phyloP scores from a whole-genome alignment of 1,284 basidiomycete genomes.

The Melampsora larici-populina region DNA sequence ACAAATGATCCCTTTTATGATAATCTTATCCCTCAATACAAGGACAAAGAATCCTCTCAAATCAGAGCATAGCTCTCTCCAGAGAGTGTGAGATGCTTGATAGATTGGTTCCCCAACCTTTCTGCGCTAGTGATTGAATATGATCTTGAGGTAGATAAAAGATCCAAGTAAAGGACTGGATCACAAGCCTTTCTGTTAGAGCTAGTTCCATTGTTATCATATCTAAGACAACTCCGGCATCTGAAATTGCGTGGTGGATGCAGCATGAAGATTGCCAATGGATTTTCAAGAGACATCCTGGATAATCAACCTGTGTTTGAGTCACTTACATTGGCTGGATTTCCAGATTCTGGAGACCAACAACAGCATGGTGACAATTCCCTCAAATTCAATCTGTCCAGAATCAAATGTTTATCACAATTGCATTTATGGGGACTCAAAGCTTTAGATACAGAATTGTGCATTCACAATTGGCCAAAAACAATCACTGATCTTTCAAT shows the following conservation, averaged over 20 bases:
- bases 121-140: too few species aligned
- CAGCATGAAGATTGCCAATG: too few species aligned
- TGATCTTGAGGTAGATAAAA: too few species aligned
- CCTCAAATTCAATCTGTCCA: background rate
- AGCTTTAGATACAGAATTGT: background rate
- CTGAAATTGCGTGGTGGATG: background rate
- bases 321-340: background rate
- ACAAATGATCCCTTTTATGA: too few species aligned
- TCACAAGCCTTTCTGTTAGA: background rate
- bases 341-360: background rate
- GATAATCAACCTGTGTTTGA: background rate
- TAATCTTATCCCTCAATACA: too few species aligned
- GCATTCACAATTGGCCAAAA: too few species aligned
- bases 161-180: too few species aligned
- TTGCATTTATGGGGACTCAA: background rate
- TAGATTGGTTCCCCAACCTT: too few species aligned
- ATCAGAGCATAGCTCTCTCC: too few species aligned
- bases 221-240: background rate
- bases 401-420: background rate
- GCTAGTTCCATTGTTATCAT: background rate
- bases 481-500: background rate
- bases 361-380: background rate
- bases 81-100: too few species aligned
- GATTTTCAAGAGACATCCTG: too few species aligned
- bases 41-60: too few species aligned